These are phyloP conservation scores for Teunomyces aglyptinius DNA, from an alignment of 805 yeast species.

Conservation along the genomic window DNA sequence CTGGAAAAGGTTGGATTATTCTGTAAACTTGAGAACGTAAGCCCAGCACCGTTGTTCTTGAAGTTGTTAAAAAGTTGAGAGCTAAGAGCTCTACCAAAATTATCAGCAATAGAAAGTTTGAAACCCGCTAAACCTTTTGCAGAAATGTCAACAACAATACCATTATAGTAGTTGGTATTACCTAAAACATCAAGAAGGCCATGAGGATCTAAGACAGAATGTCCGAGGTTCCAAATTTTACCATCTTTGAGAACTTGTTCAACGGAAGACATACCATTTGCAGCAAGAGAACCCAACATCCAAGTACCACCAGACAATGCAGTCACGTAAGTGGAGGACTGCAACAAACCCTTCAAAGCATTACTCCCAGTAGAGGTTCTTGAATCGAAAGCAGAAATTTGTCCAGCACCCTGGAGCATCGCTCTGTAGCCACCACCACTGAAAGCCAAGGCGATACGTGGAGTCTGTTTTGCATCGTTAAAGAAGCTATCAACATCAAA, in stretches of 20 bases:
- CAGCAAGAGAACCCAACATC: constrained; percentile 29
- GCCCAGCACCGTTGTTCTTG: constrained; percentile 24
- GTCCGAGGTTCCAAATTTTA: constrained; percentile 18
- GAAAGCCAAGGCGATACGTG: constrained; percentile 34
- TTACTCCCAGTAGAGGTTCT: constrained; percentile 53
- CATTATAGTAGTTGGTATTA: constrained; percentile 38
- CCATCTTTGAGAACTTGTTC: constrained; percentile 14
- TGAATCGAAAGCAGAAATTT: constrained; percentile 72
- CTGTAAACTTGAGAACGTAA: constrained; percentile 15
- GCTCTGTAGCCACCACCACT: constrained; percentile 43
- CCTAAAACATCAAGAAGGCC: constrained; percentile 6
- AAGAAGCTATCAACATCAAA: constrained; percentile 12
- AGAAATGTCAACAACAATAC: constrained; percentile 20
- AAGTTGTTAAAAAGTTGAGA: constrained; percentile 26
- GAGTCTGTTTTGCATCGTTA: constrained; percentile 9
- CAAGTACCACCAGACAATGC: constrained; percentile 46
- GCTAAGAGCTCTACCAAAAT: constrained; percentile 40
- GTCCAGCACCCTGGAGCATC: constrained; percentile 80
- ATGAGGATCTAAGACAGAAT: constrained; percentile 14
- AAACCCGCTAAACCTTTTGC: constrained; percentile 35
- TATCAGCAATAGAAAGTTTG: constrained; percentile 34
- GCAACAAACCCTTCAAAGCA: constrained; percentile 22
- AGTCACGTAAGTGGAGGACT: constrained; percentile 35
- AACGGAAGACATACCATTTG: constrained; percentile 18
- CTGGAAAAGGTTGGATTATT: constrained; percentile 22